Percentiles rank a stretch among this genome's conserved stretches.
Evolutionary conservation across 2,329 filamentous ascomycete species (phyloP).

Genomic region (Pseudogymnoascus sp.): DNA sequence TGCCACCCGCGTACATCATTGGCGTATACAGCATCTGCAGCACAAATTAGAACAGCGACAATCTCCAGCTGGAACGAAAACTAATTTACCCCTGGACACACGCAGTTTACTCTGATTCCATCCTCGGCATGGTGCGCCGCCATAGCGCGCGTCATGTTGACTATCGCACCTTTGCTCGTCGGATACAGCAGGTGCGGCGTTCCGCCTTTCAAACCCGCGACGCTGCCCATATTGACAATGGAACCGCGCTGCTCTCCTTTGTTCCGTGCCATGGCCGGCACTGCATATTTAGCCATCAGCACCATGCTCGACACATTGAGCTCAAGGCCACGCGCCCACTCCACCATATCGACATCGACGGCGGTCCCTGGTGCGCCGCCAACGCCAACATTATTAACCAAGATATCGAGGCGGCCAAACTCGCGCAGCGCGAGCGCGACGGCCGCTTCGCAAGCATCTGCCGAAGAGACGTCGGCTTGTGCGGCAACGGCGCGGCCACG

Average conservation of each 20-base stretch:
- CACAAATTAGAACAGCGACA: background rate
- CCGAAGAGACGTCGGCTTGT: constrained; percentile 46
- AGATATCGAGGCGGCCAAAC: constrained; percentile 51
- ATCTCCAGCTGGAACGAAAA: background rate
- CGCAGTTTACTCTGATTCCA: constrained; percentile 45
- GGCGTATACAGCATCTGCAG: constrained; percentile 38
- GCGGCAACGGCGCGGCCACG: constrained; percentile 36
- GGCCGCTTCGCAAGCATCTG: constrained; percentile 39
- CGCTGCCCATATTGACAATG: constrained; percentile 55
- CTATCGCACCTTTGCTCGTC: constrained; percentile 39
- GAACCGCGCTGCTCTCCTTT: constrained; percentile 37
- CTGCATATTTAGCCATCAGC: constrained; percentile 50
- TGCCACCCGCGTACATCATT: constrained; percentile 35
- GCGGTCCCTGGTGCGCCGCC: constrained; percentile 50
- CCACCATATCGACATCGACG: constrained; percentile 48
- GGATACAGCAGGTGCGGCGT: constrained; percentile 38
- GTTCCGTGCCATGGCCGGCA: constrained; percentile 51
- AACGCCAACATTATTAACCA: constrained; percentile 57
- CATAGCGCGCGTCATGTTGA: constrained; percentile 48
- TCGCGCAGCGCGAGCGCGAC: constrained; percentile 34
- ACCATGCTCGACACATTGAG: constrained; percentile 59
- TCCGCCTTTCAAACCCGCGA: constrained; percentile 44
- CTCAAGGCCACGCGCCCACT: constrained; percentile 48
- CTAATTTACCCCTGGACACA: constrained; percentile 43
- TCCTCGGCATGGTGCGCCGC: constrained; percentile 42